A percentile compares a stretch with the other conserved stretches of the same genome.
phyloP scores from a whole-genome alignment of 257 asterid species.

The Nicotiana undulata region DNA sequence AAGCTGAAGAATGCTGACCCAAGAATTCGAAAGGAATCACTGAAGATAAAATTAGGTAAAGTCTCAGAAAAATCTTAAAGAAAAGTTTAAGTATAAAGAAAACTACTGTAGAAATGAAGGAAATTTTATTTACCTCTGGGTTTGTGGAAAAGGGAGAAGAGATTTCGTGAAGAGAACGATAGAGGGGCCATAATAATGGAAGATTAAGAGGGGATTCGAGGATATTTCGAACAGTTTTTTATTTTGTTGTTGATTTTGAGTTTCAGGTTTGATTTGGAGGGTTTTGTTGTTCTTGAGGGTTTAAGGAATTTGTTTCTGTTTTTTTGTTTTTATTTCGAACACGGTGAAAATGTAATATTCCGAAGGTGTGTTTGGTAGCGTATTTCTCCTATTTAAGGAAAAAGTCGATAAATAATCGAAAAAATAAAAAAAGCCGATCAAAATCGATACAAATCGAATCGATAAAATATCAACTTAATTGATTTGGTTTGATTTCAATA shows the following conservation, averaged over 20 bases:
- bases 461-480: no score
- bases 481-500: no score
- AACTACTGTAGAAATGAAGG: no score
- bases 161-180: conserved; percentile 31
- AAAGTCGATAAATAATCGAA: no score
- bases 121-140: conserved; percentile 34
- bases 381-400: no score
- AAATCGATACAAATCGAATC: no score
- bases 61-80: not conserved
- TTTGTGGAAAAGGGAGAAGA: conserved; percentile 26
- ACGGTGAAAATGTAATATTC: no score
- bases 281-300: not conserved
- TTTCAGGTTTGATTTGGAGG: not conserved
- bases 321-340: no score
- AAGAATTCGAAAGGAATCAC: conserved; percentile 29
- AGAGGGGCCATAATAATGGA: conserved; percentile 50
- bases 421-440: no score
- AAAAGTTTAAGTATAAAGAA: not conserved
- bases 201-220: no score
- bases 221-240: no score
- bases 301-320: not conserved
- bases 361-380: no score
- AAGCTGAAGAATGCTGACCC: conserved; percentile 26
- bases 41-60: conserved; percentile 20
- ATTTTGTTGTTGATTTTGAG: not conserved